phyloP scores from a whole-genome alignment of 148 eudicot species.

The Spergularia bocconei region DNA sequence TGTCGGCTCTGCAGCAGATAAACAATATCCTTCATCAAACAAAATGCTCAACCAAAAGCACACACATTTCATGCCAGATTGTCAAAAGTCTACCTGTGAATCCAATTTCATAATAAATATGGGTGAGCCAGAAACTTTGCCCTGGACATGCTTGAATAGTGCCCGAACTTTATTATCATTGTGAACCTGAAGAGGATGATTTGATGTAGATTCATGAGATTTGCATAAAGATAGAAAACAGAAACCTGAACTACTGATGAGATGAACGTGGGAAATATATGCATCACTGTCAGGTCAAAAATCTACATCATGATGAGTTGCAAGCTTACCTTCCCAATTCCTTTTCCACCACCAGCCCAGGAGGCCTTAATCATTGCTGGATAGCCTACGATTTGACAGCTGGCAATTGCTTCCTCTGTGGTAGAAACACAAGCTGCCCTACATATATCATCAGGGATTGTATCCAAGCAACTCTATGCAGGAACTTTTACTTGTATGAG shows the following conservation, averaged over 20 bases:
- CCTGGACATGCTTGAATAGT: conserved; percentile 97
- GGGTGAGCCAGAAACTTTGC: conserved; percentile 99
- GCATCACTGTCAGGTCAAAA: not conserved
- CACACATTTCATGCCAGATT: conserved; percentile 3
- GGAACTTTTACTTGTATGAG: conserved; percentile 74
- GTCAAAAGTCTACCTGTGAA: conserved; percentile 70
- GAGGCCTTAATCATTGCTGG: conserved; percentile 99
- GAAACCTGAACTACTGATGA: not conserved
- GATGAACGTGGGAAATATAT: not conserved
- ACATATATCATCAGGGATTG: conserved; percentile 85
- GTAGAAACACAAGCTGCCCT: conserved; percentile 82
- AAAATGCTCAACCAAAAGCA: conserved; percentile 3
- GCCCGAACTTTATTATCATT: conserved; percentile 97
- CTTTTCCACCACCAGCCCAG: conserved; percentile 99
- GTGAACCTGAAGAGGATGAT: conserved; percentile 60
- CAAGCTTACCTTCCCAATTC: conserved; percentile 88
- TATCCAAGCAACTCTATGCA: conserved; percentile 65
- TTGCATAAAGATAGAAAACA: not conserved
- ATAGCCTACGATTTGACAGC: conserved; percentile 91
- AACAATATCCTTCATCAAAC: not conserved
- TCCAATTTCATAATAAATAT: conserved; percentile 98
- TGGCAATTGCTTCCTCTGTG: conserved; percentile 90
- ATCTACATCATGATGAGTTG: no score
- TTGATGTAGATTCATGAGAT: not conserved
- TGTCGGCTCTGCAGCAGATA: conserved; percentile 77